Evolutionary conservation across 192 early-diverging fungal genomes (phyloP).

Genomic region (Martensiomyces pterosporus): DNA sequence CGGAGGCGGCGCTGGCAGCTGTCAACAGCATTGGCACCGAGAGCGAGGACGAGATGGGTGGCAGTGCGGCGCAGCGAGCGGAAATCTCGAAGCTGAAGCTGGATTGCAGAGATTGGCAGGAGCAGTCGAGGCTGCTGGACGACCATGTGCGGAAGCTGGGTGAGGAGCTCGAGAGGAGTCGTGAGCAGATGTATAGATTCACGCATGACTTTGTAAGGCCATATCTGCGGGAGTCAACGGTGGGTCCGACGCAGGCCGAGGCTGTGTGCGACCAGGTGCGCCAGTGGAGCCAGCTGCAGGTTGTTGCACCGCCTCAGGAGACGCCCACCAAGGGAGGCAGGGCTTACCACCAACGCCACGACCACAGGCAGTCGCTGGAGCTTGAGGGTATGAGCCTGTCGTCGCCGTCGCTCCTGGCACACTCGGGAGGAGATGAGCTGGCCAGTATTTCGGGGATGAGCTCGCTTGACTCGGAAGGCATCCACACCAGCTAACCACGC

Average conservation of each 20-base stretch:
- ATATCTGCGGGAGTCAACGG: constrained; percentile 31
- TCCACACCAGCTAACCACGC: too few species aligned
- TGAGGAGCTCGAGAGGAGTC: constrained; percentile 10
- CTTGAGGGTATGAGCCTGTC: not conserved
- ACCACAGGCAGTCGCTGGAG: not conserved
- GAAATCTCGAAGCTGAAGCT: constrained; percentile 26
- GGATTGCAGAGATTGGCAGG: constrained; percentile 17
- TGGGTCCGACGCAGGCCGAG: constrained; percentile 28
- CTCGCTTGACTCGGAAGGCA: constrained; percentile 3
- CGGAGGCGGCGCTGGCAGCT: constrained; percentile 17
- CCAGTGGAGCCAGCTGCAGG: constrained; percentile 42
- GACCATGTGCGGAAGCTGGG: constrained; percentile 6
- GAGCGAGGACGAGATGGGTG: constrained; percentile 7
- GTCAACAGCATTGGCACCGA: constrained; percentile 11
- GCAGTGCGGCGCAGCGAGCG: constrained; percentile 20
- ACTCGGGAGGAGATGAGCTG: constrained; percentile 3
- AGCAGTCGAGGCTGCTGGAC: constrained; percentile 8
- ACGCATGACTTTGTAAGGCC: constrained; percentile 34
- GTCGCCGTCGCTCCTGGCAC: constrained; percentile 6
- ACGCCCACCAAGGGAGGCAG: constrained; percentile 17
- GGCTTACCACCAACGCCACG: too few species aligned
- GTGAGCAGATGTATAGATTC: constrained; percentile 11
- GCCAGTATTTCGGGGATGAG: not conserved
- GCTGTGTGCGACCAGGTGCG: constrained; percentile 21
- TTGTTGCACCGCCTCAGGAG: constrained; percentile 19